Conservation (phyloP, 805 yeast species). For the Schwanniomyces occidentalis region DNA sequence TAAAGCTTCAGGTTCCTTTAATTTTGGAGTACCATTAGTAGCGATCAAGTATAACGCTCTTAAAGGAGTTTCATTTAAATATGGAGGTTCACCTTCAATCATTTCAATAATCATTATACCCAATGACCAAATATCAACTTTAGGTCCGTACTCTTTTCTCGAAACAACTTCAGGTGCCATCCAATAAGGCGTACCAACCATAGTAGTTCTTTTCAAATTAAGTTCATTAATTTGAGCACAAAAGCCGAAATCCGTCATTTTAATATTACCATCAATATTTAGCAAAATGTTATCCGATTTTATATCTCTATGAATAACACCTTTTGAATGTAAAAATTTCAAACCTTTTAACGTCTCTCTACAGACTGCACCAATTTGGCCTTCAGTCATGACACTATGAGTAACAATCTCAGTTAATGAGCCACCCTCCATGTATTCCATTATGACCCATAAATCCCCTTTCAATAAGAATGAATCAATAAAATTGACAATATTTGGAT, state of each 20-base stretch:
- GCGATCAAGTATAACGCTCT: conserved; percentile 93
- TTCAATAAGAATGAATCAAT: conserved; percentile 78
- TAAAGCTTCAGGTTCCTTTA: conserved; percentile 83
- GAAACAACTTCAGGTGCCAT: conserved; percentile 99
- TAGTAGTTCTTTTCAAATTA: conserved; percentile 87
- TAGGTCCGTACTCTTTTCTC: conserved; percentile 92
- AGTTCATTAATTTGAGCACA: conserved; percentile 73
- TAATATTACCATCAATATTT: conserved; percentile 82
- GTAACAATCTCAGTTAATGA: conserved; percentile 94
- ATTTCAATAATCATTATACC: conserved; percentile 98
- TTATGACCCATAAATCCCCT: conserved; percentile 91
- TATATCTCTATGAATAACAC: conserved; percentile 94
- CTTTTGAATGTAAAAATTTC: conserved; percentile 83
- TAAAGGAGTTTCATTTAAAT: conserved; percentile 91
- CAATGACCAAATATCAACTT: conserved; percentile 96
- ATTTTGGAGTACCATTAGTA: conserved; percentile 92
- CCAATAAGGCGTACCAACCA: conserved; percentile 99
- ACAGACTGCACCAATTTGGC: conserved; percentile 93
- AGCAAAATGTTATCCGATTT: conserved; percentile 91
- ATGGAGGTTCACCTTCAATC: conserved; percentile 99
- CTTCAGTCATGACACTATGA: conserved; percentile 85
- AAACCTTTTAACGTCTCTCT: conserved; percentile 87
- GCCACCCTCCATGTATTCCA: conserved; percentile 99
- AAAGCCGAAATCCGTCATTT: conserved; percentile 93
- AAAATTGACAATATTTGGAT: conserved; percentile 90